These are phyloP conservation scores for Smithsoniella earleae DNA, from an alignment of 163 green algal genomes.

Conservation along the genomic window DNA sequence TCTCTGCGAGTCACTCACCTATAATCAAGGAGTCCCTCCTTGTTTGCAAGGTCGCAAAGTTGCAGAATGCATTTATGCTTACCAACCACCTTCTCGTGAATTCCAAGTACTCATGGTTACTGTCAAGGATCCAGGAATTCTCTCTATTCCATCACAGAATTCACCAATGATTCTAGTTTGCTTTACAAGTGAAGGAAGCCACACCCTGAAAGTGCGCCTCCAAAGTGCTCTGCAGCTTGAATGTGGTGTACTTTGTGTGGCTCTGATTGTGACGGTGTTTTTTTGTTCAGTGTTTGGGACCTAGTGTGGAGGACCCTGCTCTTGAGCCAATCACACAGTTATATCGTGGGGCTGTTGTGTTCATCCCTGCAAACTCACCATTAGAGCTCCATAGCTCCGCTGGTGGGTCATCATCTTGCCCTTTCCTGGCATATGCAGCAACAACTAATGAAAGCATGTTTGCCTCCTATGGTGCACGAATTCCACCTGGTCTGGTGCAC, in stretches of 20 bases:
- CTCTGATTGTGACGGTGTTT: background rate
- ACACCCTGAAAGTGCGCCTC: background rate
- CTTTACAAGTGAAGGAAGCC: background rate
- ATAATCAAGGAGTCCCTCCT: background rate
- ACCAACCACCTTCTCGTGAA: conserved; percentile 9
- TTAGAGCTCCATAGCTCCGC: background rate
- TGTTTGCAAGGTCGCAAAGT: background rate
- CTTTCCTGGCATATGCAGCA: conserved; percentile 16
- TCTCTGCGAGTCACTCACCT: conserved; percentile 23
- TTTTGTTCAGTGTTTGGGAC: background rate
- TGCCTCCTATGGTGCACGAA: background rate
- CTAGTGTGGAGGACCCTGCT: background rate
- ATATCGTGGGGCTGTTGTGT: conserved; percentile 6
- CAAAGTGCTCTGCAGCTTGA: too few species aligned
- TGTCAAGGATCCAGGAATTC: background rate
- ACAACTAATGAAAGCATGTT: conserved; percentile 26
- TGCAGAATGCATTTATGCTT: conserved; percentile 1
- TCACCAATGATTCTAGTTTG: conserved; percentile 25
- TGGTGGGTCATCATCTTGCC: background rate
- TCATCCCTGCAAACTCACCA: conserved; percentile 11
- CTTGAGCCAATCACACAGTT: background rate
- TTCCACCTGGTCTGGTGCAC: too few species aligned
- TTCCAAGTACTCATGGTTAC: conserved; percentile 26
- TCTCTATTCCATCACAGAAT: background rate
- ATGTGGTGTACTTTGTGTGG: too few species aligned